Evolutionary conservation across 1,284 basidiomycete genomes (phyloP).

Genomic region (Neolentinus lepideus): DNA sequence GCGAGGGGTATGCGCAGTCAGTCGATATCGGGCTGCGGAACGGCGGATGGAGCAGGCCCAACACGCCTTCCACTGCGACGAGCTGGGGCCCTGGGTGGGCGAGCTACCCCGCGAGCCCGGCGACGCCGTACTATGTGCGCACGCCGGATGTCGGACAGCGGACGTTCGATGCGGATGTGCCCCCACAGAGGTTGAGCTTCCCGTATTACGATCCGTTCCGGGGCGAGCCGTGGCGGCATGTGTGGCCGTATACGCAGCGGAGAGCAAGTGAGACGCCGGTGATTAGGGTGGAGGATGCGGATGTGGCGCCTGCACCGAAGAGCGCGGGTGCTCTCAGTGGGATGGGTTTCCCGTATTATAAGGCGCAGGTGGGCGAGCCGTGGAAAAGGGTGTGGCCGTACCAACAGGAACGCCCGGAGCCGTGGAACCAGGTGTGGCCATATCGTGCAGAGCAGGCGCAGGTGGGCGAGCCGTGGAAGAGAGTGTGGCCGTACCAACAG

Average conservation of each 20-base stretch:
- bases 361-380: slow-evolving; percentile 4
- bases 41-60: slow-evolving; percentile 7
- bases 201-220: slow-evolving; percentile 16
- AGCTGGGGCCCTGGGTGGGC: slow-evolving; percentile 34
- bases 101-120: slow-evolving; percentile 34
- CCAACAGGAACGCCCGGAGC: neutral
- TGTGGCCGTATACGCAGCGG: slow-evolving; percentile 13
- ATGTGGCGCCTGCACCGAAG: too few relatives aligned
- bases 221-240: slow-evolving; percentile 11
- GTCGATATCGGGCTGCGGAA: slow-evolving; percentile 7
- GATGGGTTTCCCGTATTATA: slow-evolving; percentile 12
- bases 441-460: neutral
- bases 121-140: slow-evolving; percentile 17
- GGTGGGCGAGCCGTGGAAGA: neutral
- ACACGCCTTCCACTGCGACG: slow-evolving; percentile 28
- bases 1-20: neutral
- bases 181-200: slow-evolving; percentile 8
- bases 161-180: slow-evolving; percentile 22
- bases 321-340: too few relatives aligned
- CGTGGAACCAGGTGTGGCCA: neutral
- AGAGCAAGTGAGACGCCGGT: neutral
- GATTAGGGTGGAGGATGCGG: neutral
- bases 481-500: neutral
- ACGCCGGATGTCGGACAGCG: slow-evolving; percentile 39
- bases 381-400: slow-evolving; percentile 12